A percentile compares a stretch with the other conserved stretches of the same genome.
phyloP scores from a whole-genome alignment of 371 early-diverging fungal genomes.

The Mucor sp. region DNA sequence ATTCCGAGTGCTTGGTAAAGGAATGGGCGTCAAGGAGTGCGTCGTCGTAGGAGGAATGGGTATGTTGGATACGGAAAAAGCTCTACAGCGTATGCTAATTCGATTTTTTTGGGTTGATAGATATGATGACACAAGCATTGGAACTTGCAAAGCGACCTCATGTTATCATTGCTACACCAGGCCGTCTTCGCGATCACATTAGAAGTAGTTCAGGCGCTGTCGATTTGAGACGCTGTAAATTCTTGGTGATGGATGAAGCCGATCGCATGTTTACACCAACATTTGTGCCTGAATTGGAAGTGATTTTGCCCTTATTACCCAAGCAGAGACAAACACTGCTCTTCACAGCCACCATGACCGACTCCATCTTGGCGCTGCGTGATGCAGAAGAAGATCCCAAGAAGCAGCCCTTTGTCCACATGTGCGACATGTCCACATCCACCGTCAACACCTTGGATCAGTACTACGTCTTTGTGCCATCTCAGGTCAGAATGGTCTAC shows the following conservation, averaged over 20 bases:
- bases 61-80: constrained; percentile 17
- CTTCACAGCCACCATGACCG: constrained; percentile 97
- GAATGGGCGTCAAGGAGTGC: constrained; percentile 81
- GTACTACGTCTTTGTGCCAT: constrained; percentile 91
- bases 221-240: constrained; percentile 57
- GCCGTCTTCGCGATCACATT: constrained; percentile 94
- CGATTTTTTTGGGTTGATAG: constrained; percentile 25
- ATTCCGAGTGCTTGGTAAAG: constrained; percentile 89
- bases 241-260: constrained; percentile 97
- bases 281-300: constrained; percentile 83
- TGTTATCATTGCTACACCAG: constrained; percentile 97
- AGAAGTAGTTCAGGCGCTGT: constrained; percentile 72
- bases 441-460: constrained; percentile 92
- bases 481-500: constrained; percentile 90
- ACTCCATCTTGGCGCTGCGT: constrained; percentile 68
- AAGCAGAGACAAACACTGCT: constrained; percentile 87
- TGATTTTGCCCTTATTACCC: constrained; percentile 80
- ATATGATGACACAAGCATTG: constrained; percentile 93
- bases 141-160: constrained; percentile 91
- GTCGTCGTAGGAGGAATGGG: constrained; percentile 97
- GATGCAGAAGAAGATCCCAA: constrained; percentile 43
- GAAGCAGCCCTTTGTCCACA: constrained; percentile 78
- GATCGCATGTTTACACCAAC: constrained; percentile 88
- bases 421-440: constrained; percentile 72
- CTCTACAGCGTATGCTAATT: neutral